Percentiles rank a stretch among this genome's conserved stretches.
phyloP scores from a whole-genome alignment of 2,329 filamentous ascomycete genomes.

The Coniochaeta sp. region DNA sequence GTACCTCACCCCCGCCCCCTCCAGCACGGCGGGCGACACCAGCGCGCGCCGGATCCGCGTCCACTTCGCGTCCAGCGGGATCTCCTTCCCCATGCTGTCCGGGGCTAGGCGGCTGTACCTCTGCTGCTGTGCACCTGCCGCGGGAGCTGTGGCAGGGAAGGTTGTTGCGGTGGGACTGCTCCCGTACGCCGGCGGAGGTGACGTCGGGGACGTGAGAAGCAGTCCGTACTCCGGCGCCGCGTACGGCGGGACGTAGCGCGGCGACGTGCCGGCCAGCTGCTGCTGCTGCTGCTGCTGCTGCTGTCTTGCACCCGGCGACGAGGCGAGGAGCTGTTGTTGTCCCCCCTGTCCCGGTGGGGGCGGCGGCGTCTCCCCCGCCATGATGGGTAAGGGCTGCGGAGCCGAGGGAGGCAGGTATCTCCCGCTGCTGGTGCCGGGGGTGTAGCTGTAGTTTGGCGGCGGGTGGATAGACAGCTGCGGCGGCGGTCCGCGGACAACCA shows the following conservation, averaged over 20 bases:
- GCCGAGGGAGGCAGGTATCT: constrained; percentile 27
- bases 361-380: constrained; percentile 6
- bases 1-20: constrained; percentile 48
- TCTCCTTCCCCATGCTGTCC: constrained; percentile 49
- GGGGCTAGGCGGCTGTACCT: constrained; percentile 39
- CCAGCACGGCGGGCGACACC: constrained; percentile 51
- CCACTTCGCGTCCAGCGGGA: constrained; percentile 51
- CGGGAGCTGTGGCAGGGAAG: constrained; percentile 18
- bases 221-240: too few relatives aligned
- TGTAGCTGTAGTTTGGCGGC: constrained; percentile 26
- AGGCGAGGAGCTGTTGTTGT: constrained; percentile 17
- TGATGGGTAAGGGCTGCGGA: constrained; percentile 22
- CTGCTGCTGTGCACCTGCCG: constrained; percentile 7
- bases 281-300: too few relatives aligned
- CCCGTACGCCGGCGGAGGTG: constrained; percentile 25
- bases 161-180: constrained; percentile 19
- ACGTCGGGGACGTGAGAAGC: constrained; percentile 8
- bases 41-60: constrained; percentile 48
- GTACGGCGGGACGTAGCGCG: constrained; percentile 30
- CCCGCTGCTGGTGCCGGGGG: constrained; percentile 24
- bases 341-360: too few relatives aligned
- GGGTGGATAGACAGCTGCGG: constrained; percentile 23
- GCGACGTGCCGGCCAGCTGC: constrained; percentile 26
- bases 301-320: constrained; percentile 21
- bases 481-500: constrained; percentile 26